These are phyloP conservation scores for Corylus avellana DNA, from an alignment of 306 rosid genomes.

Conservation along the genomic window DNA sequence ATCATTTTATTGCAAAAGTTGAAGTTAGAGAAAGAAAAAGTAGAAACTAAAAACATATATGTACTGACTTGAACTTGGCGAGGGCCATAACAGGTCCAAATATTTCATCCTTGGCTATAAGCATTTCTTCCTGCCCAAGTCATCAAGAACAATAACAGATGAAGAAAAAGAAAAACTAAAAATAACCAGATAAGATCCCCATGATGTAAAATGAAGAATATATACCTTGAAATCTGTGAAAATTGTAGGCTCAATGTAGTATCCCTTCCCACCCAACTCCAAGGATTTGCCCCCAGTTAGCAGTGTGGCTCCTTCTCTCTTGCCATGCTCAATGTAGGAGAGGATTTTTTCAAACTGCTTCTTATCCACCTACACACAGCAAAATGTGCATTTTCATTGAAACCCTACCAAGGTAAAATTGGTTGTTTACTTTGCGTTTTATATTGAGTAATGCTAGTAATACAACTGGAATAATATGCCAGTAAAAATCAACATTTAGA, in stretches of 20 bases:
- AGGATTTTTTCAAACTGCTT: slow-evolving; percentile 69
- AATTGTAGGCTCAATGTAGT: slow-evolving; percentile 68
- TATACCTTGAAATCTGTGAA: slow-evolving; percentile 73
- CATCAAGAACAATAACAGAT: neutral
- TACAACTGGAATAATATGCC: too few relatives aligned
- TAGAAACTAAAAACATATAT: neutral
- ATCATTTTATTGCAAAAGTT: too few relatives aligned
- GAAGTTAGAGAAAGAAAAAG: neutral
- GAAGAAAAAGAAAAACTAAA: neutral
- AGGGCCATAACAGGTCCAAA: slow-evolving; percentile 81
- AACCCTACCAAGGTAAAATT: too few relatives aligned
- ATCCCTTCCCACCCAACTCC: slow-evolving; percentile 59
- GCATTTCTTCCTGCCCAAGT: slow-evolving; percentile 65
- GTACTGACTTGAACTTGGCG: slow-evolving; percentile 75
- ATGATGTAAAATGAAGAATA: neutral
- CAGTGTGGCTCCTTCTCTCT: slow-evolving; percentile 85
- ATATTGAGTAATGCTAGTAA: too few relatives aligned
- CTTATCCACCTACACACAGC: slow-evolving; percentile 55
- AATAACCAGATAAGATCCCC: too few relatives aligned
- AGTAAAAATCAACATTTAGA: too few relatives aligned
- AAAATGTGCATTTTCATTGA: too few relatives aligned
- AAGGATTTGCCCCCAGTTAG: slow-evolving; percentile 69
- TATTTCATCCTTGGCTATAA: slow-evolving; percentile 69
- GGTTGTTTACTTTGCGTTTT: too few relatives aligned
- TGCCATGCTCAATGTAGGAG: slow-evolving; percentile 75